These are phyloP conservation scores for Aspergillus sclerotioniger DNA, from an alignment of 495 filamentous ascomycete species.

Conservation along the genomic window DNA sequence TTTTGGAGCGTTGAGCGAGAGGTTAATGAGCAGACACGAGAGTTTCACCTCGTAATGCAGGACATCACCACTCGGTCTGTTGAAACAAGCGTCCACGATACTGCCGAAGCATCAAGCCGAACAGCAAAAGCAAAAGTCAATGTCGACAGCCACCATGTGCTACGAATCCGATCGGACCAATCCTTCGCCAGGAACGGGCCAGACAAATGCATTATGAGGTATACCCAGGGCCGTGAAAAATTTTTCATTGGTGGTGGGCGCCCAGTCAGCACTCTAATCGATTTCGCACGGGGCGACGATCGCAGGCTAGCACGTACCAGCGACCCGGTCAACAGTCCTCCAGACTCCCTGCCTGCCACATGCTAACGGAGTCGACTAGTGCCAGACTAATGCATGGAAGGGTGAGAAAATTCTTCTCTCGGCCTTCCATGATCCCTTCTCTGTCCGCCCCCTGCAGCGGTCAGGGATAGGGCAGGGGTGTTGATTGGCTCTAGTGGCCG, in stretches of 20 bases:
- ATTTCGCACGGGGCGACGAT: background rate
- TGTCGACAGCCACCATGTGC: background rate
- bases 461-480: background rate
- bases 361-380: background rate
- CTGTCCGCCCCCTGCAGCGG: background rate
- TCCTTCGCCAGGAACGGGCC: background rate
- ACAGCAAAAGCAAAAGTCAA: background rate
- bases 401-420: background rate
- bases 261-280: conserved; percentile 10
- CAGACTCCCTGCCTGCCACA: conserved; percentile 4
- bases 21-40: background rate
- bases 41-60: background rate
- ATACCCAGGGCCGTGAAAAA: background rate
- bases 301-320: background rate
- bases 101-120: background rate
- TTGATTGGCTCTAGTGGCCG: background rate
- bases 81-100: no score
- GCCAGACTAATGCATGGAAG: conserved; percentile 4
- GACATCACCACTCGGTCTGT: background rate
- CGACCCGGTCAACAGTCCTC: background rate
- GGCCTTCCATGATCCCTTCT: background rate
- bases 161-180: background rate
- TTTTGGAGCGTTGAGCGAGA: no score
- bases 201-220: background rate
- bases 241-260: conserved; percentile 4